Percentiles rank a stretch among this genome's conserved stretches.
These are phyloP conservation scores for Diaporthe eres DNA, from an alignment of 2,329 filamentous ascomycete genomes.

Conservation along the genomic window DNA sequence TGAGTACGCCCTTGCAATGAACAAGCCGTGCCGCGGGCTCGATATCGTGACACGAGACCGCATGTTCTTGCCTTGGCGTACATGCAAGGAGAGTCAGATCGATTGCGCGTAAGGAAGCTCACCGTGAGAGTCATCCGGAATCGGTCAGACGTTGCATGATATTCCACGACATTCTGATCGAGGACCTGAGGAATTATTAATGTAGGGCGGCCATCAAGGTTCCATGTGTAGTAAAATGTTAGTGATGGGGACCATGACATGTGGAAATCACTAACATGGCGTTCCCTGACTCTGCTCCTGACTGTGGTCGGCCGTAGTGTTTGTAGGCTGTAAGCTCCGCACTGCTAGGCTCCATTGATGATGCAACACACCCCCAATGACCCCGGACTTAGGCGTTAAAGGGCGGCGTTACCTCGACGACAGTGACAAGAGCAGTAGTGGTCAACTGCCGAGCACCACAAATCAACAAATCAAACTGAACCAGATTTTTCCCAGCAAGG, in stretches of 20 bases:
- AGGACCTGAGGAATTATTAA: not conserved
- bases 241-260: not conserved
- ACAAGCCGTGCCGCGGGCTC: not conserved
- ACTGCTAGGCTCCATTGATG: not conserved
- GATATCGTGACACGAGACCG: not conserved
- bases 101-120: not conserved
- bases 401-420: not conserved
- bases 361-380: not conserved
- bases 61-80: not conserved
- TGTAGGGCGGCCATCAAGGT: not conserved
- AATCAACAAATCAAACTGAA: not conserved
- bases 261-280: not conserved
- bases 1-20: not conserved
- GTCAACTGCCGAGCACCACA: conserved; percentile 4
- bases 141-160: not conserved
- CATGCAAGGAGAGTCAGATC: not conserved
- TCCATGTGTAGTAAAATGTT: not conserved
- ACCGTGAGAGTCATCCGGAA: not conserved
- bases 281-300: not conserved
- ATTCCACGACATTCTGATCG: not conserved
- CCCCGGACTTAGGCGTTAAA: conserved; percentile 1
- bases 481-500: not conserved
- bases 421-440: not conserved
- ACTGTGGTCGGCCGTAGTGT: not conserved
- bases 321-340: not conserved